phyloP scores from a whole-genome alignment of 495 filamentous ascomycete species.

The Cetradonia linearis region DNA sequence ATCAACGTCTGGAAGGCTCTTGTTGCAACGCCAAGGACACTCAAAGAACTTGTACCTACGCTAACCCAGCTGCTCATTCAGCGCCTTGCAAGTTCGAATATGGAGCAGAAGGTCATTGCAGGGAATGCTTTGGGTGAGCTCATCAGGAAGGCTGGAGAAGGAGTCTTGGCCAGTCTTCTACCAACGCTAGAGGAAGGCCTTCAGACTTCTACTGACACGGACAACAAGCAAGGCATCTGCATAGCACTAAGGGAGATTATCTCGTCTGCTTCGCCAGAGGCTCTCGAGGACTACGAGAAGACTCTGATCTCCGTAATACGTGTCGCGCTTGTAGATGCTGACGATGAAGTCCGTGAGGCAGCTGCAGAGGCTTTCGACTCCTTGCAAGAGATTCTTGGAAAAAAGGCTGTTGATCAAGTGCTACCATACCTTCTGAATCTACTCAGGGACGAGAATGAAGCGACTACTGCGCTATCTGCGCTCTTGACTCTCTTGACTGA shows the following conservation, averaged over 20 bases:
- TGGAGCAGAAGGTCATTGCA: conserved; percentile 97
- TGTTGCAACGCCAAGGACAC: conserved; percentile 80
- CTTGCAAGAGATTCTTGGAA: conserved; percentile 84
- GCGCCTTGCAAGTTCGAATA: conserved; percentile 85
- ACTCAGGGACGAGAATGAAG: conserved; percentile 71
- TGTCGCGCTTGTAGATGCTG: conserved; percentile 80
- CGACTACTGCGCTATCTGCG: conserved; percentile 84
- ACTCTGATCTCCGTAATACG: conserved; percentile 89
- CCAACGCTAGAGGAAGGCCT: conserved; percentile 90
- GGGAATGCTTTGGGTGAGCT: conserved; percentile 93
- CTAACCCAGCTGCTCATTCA: conserved; percentile 90
- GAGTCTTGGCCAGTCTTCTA: conserved; percentile 75
- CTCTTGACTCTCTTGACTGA: conserved; percentile 89
- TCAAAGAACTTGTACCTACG: conserved; percentile 91
- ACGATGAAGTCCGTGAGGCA: conserved; percentile 85
- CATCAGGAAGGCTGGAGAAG: conserved; percentile 91
- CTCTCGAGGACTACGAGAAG: conserved; percentile 89
- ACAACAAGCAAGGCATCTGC: conserved; percentile 95
- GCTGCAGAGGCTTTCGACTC: conserved; percentile 96
- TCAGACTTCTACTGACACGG: conserved; percentile 76
- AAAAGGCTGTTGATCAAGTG: conserved; percentile 87
- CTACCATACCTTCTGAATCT: conserved; percentile 83
- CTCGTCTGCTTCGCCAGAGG: conserved; percentile 76
- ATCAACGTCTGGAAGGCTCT: conserved; percentile 94
- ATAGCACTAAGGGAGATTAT: conserved; percentile 92